Evolutionary conservation across 805 yeast species (phyloP), one percentile per base, ranked within the genome.

Genomic region (Monosporozyma aquatica): DNA sequence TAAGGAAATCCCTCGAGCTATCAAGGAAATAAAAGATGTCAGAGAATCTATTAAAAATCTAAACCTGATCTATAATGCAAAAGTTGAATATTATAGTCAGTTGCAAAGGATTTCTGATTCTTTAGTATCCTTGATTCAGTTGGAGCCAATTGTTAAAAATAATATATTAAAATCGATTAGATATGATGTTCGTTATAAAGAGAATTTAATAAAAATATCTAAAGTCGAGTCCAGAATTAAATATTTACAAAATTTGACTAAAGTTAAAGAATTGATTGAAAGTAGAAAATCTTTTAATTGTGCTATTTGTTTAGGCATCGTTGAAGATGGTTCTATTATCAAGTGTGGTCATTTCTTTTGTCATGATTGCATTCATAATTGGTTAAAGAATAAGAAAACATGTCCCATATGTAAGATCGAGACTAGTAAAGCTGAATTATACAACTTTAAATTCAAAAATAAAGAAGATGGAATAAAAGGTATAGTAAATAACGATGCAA

Each of bases 331-430:
- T 0, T 73, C 92, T 0, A 66, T 92, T 43, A 82, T 95, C 0
- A 78, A 78, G 8, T 92, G 98, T 70, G 97, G 97, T 0, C 98
- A 92, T 62, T 79, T 78, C 51, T 92, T 82, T 56, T 92, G 98
- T 58, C 74, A 76, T 44, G 83, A 75, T 1, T 92, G 98, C 59
- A 67, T 92, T 28, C 70, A 65, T 15, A 78, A 70, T 42, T 92
- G 98, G 98, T 56, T 82, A 41, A 63, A 61, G 17, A 67, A 66
- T 13, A 73, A 73, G 30, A 57, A 63, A 1, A 62, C 67, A 2
- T 92, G 98, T 61, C 97, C 98, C 0, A 69, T 87, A 50, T 92
- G 98, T 64, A 85, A 86, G 46, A 63, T 72, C 2, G 49, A 48
- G 1, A 64, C 86, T 14, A 61, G 60, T 20, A 48, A 55, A 7